Evolutionary conservation across 108 stramenopile genomes (phyloP), one percentile per base, ranked within the genome.

Genomic region (Skeletonema menzelii): DNA sequence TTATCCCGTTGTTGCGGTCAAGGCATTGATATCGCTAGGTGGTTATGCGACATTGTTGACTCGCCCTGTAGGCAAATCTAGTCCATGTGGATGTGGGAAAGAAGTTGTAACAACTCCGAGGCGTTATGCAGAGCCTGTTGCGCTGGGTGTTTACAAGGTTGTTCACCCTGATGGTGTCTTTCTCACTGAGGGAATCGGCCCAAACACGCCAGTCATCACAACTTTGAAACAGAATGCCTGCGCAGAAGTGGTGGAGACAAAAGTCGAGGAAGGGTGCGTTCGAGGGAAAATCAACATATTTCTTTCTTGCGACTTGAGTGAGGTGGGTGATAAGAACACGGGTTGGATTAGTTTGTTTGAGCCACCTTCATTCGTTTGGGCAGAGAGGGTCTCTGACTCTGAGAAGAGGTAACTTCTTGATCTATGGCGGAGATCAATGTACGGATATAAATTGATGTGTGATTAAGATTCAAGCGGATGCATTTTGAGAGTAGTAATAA

Each of bases 1-100:
- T 49, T 44, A 60, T 22, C 42, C 47, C 57, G 46, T 58, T 1
- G 66, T 72, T 10, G 70, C 77, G 7, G 67, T 79, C 11, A 49
- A 72, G 12, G 78, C 59, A 34, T 44, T 79, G 55, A 61, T 79
- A 27, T 71, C 67, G 13, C 64, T 67, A 24, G 78, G 78, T 27
- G 67, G 67, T 10, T 68, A 68, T 56, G 67, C 24, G 55, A 68
- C 67, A 12, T 37, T 68, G 35, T 58, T 38, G 12, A 37, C 35
- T 26, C 26, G 14, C 4, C 12, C 55, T 1, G 22, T 68, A 6
- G 5, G 49, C 20, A 53, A 24, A 53, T 24, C 49, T 53, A 61
- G 63, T 60, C 15, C 15, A 15, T 75, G 73, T 37, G 14, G 13
- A 27, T 73, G 72, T 55, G 72, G 72, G 17, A 26, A 38, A 8